A percentile compares a stretch with the other conserved stretches of the same genome.
Evolutionary conservation across 2,329 filamentous ascomycete species (phyloP).

Genomic region (Verticillium zaregamsianum): DNA sequence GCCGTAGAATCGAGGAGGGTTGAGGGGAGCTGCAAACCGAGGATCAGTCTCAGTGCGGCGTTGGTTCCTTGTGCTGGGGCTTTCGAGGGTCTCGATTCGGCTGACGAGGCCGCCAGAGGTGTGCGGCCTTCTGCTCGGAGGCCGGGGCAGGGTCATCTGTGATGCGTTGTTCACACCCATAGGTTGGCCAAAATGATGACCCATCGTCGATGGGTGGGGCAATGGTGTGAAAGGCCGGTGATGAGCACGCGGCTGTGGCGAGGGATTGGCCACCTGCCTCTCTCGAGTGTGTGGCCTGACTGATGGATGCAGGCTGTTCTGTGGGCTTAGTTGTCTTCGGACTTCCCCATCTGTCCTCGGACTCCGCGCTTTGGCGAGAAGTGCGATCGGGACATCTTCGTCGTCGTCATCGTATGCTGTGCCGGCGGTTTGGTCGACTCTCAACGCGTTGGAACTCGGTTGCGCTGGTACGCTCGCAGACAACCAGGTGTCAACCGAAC

Average conservation of each 20-base stretch:
- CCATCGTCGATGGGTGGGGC: neutral
- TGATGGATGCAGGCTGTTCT: neutral
- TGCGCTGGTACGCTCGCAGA: neutral
- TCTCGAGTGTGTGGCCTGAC: neutral
- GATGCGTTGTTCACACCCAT: slow-evolving; percentile 35
- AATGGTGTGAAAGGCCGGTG: neutral
- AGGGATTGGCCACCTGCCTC: neutral
- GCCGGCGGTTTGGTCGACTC: neutral
- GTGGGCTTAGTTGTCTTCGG: neutral
- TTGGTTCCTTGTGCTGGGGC: neutral
- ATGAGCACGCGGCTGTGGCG: neutral
- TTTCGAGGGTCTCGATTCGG: neutral
- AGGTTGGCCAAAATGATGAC: neutral
- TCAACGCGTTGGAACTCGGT: neutral
- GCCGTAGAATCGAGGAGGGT: neutral
- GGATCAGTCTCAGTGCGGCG: neutral
- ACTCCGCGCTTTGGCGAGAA: neutral
- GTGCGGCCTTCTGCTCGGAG: neutral
- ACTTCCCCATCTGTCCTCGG: neutral
- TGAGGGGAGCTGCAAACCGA: neutral
- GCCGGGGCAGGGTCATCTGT: slow-evolving; percentile 6
- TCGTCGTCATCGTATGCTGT: neutral
- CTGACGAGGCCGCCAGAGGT: neutral
- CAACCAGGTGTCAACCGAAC: neutral
- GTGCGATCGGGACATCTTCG: neutral